phyloP scores from a whole-genome alignment of 805 yeast species.

The Naumovozyma castellii region DNA sequence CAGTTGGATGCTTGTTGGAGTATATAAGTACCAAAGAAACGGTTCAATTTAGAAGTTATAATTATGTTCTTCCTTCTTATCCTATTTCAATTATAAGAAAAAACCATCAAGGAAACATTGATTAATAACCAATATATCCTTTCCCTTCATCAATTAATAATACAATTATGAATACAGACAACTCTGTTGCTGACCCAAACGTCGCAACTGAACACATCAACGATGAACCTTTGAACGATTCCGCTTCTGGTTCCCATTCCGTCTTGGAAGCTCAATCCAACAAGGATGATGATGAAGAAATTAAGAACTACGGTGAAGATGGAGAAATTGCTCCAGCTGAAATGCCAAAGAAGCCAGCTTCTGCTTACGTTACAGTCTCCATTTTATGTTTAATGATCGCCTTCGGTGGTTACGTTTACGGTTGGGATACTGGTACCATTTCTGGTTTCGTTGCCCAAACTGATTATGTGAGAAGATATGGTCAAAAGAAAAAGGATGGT shows the following conservation, averaged over 20 bases:
- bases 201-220: background rate
- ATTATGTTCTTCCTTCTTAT: background rate
- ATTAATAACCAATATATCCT: background rate
- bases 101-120: background rate
- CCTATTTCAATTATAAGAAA: background rate
- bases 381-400: slow-evolving; percentile 35
- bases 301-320: slow-evolving; percentile 7
- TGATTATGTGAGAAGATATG: slow-evolving; percentile 44
- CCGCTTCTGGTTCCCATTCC: slow-evolving; percentile 13
- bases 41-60: background rate
- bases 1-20: background rate
- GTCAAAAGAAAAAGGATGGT: slow-evolving; percentile 35
- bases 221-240: slow-evolving; percentile 5
- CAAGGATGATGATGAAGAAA: slow-evolving; percentile 18
- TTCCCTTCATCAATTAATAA: background rate
- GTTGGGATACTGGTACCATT: slow-evolving; percentile 70
- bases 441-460: slow-evolving; percentile 59
- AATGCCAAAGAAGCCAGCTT: slow-evolving; percentile 9
- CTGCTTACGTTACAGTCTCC: slow-evolving; percentile 15
- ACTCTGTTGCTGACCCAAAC: background rate
- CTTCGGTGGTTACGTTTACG: slow-evolving; percentile 63
- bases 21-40: background rate
- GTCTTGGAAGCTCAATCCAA: slow-evolving; percentile 18
- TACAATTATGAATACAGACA: background rate
- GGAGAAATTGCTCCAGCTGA: slow-evolving; percentile 4